Evolutionary conservation across 805 yeast species (phyloP), one percentile per base, ranked within the genome.

Genomic region (Blastobotrys peoriensis): DNA sequence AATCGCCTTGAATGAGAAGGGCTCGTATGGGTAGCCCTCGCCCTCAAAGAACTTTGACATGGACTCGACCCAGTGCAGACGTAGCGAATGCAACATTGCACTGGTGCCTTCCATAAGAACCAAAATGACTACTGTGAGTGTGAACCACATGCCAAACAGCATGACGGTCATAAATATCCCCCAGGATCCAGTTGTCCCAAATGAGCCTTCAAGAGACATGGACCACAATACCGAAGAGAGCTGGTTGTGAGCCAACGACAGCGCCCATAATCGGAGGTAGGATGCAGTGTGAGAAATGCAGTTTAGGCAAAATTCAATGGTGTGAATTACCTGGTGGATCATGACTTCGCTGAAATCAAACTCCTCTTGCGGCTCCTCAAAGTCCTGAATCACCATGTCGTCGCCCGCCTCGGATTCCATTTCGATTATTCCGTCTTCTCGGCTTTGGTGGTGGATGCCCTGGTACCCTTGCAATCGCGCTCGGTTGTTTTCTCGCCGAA

Each of bases 51-150:
- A 94, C 69, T 93, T 93, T 47, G 96, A 86, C 99, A 93, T 93
- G 15, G 97, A 85, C 69, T 93, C 99, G 45, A 93, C 98, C 99
- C 99, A 93, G 64, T 93, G 98, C 61, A 93, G 74, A 69, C 99
- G 84, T 60, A 93, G 76, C 17, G 97, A 83, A 67, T 93, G 99
- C 60, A 93, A 76, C 98, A 93, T 93, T 18, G 98, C 98, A 33
- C 96, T 86, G 0, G 98, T 93, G 47, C 98, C 99, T 67, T 93
- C 99, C 99, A 93, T 93, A 47, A 86, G 71, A 16, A 93, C 98
- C 59, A 93, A 74, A 55, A 93, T 89, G 58, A 87, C 82, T 19
- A 89, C 91, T 0, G 98, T 89, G 49, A 93, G 73, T 2, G 79
- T 79, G 63, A 93, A 88, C 99, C 99, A 93, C 85, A 91, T 81